A percentile compares a stretch with the other conserved stretches of the same genome.
These are phyloP conservation scores for Gilbertella persicaria DNA, from an alignment of 371 early-diverging fungal species.

Conservation along the genomic window DNA sequence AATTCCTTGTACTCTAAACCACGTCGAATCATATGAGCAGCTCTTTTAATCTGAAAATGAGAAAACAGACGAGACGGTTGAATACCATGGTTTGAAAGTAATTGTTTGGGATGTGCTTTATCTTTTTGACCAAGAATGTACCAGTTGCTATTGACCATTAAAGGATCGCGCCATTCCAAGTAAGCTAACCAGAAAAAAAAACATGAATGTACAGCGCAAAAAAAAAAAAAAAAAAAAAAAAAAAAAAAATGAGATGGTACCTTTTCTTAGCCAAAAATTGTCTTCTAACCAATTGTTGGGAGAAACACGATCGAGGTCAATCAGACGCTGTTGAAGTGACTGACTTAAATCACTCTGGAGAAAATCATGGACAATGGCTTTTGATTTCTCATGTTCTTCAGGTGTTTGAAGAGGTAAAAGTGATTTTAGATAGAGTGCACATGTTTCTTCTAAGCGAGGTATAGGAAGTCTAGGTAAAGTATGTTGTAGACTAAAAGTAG, in stretches of 20 bases:
- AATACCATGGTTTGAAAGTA: slow-evolving; percentile 29
- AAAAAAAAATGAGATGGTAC: slow-evolving; percentile 10
- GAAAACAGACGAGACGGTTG: slow-evolving; percentile 57
- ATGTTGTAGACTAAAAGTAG: slow-evolving; percentile 71
- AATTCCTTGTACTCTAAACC: slow-evolving; percentile 74
- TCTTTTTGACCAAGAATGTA: slow-evolving; percentile 60
- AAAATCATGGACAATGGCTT: slow-evolving; percentile 37
- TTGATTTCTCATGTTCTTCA: slow-evolving; percentile 32
- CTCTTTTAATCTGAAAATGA: slow-evolving; percentile 80
- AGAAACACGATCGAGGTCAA: slow-evolving; percentile 62
- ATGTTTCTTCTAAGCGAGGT: slow-evolving; percentile 75
- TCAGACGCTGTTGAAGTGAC: slow-evolving; percentile 57
- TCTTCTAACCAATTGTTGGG: slow-evolving; percentile 88
- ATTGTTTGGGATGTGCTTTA: slow-evolving; percentile 24
- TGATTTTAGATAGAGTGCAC: slow-evolving; percentile 69
- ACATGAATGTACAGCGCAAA: not conserved
- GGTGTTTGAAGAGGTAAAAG: slow-evolving; percentile 62
- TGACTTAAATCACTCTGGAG: slow-evolving; percentile 26
- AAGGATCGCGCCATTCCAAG: slow-evolving; percentile 86
- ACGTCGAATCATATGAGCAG: slow-evolving; percentile 77
- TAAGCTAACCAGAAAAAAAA: slow-evolving; percentile 72
- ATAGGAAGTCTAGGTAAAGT: slow-evolving; percentile 80
- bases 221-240: not conserved
- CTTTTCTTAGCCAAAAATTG: slow-evolving; percentile 80
- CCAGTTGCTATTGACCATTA: slow-evolving; percentile 90